Evolutionary conservation across 305 asterid species (phyloP), one percentile per base, ranked within the genome.

Genomic region (Solanum chacoense): DNA sequence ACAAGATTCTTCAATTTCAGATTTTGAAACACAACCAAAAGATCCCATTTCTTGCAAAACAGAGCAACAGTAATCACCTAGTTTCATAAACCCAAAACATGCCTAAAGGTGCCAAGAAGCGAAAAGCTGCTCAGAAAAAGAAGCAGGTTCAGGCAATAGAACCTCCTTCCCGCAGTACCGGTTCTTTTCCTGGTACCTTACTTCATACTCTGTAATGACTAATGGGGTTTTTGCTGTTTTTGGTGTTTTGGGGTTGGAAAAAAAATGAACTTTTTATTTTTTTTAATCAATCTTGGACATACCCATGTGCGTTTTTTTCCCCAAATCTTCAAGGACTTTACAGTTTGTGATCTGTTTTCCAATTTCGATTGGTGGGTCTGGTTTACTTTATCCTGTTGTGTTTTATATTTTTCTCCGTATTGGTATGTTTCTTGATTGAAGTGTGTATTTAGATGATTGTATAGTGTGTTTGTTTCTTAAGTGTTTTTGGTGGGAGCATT

Each of bases 61-160:
- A 55, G 29, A n/a, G 9, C 63, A 24, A 4, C 63, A 65, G 31
- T n/a, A 65, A 35, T 22, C 45, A 24, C 42, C 24, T 75, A 76
- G 50, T 26, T 29, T 7, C 55, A 12, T 26, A 79, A 26, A 24
- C 18, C 77, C 72, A 9, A 65, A 92, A 85, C 92, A 96, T 96
- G 98, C 98, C 98, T 3, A 79, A 90, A 86, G 98, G 98, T 92
- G 86, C 98, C 5, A 95, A 94, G 95, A 96, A 94, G 91, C 93
- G 98, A 85, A 96, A 95, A 91, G 96, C 98, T 90, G 95, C 94
- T 77, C 90, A 91, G 96, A 95, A 94, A 89, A 96, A 94, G 95
- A 92, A 93, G 93, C 92, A 89, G 29, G 38, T 34, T 18, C 89
- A 87, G 14, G 29, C 50, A 9, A 86, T 22, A 79, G 95, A 88